Percentiles rank a stretch among this genome's conserved stretches.
Conservation (phyloP, 108 stramenopile species). For the Thalassiosira profunda region DNA sequence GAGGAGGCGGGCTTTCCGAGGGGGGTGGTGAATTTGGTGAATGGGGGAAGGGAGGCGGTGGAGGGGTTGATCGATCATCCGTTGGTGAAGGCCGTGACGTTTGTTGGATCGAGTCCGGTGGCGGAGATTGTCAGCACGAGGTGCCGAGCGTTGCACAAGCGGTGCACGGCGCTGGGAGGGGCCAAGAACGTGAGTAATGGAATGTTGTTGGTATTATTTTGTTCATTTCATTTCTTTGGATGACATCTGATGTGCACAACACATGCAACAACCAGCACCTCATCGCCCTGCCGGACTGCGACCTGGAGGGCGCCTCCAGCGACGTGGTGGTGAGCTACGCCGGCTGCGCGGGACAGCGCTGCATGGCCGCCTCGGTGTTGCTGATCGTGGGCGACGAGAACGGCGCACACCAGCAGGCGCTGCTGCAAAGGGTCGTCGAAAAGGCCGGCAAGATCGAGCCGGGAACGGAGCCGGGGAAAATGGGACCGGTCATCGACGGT, state of each 20-base stretch:
- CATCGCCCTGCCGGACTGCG: conserved; percentile 93
- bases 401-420: conserved; percentile 38
- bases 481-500: conserved; percentile 94
- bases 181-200: too few species aligned
- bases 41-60: conserved; percentile 69
- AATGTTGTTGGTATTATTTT: too few species aligned
- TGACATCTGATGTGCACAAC: too few species aligned
- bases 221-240: too few species aligned
- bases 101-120: conserved; percentile 94
- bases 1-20: conserved; percentile 84
- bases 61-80: conserved; percentile 77
- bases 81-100: conserved; percentile 84
- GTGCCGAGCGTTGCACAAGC: conserved; percentile 82
- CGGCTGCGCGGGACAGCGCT: conserved; percentile 92
- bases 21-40: conserved; percentile 89
- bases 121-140: conserved; percentile 83
- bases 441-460: conserved; percentile 78
- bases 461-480: conserved; percentile 83
- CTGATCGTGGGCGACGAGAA: conserved; percentile 74
- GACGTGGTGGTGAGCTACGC: conserved; percentile 95
- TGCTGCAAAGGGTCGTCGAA: conserved; percentile 68
- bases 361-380: conserved; percentile 96
- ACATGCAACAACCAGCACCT: too few species aligned
- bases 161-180: conserved; percentile 94
- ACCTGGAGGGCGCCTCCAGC: conserved; percentile 79